These are phyloP conservation scores for Hypoxylon crocopeplum DNA, from an alignment of 495 filamentous ascomycete genomes.

Conservation along the genomic window DNA sequence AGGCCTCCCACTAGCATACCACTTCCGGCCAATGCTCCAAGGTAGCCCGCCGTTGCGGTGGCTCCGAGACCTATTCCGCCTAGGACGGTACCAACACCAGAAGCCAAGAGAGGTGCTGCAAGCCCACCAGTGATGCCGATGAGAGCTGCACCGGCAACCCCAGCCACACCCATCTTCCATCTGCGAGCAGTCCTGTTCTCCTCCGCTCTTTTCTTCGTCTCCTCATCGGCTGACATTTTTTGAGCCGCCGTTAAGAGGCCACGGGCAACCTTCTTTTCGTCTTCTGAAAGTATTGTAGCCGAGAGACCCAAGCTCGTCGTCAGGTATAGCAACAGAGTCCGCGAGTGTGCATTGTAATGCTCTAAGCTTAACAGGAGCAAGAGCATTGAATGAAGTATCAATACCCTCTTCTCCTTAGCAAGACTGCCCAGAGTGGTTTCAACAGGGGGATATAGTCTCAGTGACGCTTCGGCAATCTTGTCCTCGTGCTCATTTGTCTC, in stretches of 20 bases:
- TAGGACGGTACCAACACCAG: conserved; percentile 82
- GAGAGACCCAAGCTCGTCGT: conserved; percentile 72
- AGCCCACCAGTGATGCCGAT: conserved; percentile 86
- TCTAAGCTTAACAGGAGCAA: conserved; percentile 81
- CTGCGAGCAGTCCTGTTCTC: conserved; percentile 68
- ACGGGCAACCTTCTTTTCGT: conserved; percentile 77
- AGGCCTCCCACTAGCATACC: conserved; percentile 81
- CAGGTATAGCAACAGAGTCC: conserved; percentile 73
- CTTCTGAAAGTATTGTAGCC: conserved; percentile 68
- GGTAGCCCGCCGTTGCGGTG: conserved; percentile 74
- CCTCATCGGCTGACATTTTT: conserved; percentile 71
- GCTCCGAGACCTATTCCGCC: conserved; percentile 83
- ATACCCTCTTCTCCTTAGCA: conserved; percentile 50
- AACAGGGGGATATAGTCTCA: conserved; percentile 53
- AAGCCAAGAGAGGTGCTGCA: conserved; percentile 83
- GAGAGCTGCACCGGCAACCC: conserved; percentile 80
- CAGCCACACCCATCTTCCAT: conserved; percentile 80
- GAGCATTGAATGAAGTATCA: conserved; percentile 67
- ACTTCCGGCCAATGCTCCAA: conserved; percentile 81
- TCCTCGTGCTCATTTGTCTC: conserved; percentile 31
- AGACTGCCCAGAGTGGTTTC: conserved; percentile 51
- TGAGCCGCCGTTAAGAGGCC: conserved; percentile 77
- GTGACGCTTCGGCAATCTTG: conserved; percentile 55
- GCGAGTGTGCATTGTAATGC: conserved; percentile 78
- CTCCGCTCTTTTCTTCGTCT: conserved; percentile 71